Evolutionary conservation across 768 basidiomycete genomes (phyloP).

Genomic region (Auricularia sp.): DNA sequence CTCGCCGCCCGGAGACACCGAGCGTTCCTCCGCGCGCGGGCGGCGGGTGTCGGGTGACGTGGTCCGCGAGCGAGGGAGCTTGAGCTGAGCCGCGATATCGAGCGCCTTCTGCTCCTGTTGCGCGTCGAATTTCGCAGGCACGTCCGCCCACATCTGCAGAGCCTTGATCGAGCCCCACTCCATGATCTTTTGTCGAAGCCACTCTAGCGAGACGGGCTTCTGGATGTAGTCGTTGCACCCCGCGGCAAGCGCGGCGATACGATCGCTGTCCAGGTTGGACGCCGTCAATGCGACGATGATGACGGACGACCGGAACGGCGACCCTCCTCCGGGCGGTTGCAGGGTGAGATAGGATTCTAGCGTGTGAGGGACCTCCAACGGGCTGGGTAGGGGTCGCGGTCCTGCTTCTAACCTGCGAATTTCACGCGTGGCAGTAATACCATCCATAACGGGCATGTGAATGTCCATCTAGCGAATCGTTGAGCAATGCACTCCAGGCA

Average conservation of each 20-base stretch:
- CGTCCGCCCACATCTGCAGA: conserved; percentile 84
- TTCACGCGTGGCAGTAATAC: conserved; percentile 93
- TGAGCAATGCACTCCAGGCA: conserved; percentile 8
- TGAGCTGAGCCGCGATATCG: conserved; percentile 7
- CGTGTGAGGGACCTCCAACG: neutral
- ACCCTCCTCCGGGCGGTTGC: neutral
- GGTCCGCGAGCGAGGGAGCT: conserved; percentile 4
- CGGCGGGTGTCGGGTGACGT: conserved; percentile 2
- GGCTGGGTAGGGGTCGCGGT: neutral
- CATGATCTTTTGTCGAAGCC: conserved; percentile 96
- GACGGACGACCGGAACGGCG: conserved; percentile 83
- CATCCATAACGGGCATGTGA: conserved; percentile 98
- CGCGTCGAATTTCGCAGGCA: conserved; percentile 19
- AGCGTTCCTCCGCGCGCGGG: neutral
- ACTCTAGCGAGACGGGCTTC: conserved; percentile 88
- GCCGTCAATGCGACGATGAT: conserved; percentile 99
- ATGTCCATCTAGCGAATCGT: conserved; percentile 84
- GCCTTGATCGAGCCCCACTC: conserved; percentile 99
- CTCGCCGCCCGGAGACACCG: neutral
- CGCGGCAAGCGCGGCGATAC: conserved; percentile 93
- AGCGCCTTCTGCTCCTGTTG: conserved; percentile 6
- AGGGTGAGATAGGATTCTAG: neutral
- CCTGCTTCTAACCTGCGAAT: conserved; percentile 39
- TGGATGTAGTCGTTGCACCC: conserved; percentile 99
- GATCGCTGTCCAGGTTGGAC: conserved; percentile 87